Percentiles rank a stretch among this genome's conserved stretches.
These are phyloP conservation scores for Geranium incanum DNA, from an alignment of 441 rosid species.

Conservation along the genomic window DNA sequence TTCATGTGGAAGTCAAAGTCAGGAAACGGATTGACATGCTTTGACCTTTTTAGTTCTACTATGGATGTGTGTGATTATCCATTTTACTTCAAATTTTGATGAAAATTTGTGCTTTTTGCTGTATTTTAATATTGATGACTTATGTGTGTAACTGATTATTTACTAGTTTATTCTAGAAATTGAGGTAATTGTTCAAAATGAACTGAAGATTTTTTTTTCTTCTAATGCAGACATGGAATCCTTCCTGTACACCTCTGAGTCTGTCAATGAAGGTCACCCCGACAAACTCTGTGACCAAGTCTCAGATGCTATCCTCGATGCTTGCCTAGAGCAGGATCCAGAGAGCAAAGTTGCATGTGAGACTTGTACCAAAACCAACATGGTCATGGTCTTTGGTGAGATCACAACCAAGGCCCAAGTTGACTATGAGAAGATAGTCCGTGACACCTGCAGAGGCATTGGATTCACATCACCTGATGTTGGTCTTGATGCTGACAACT, in stretches of 20 bases:
- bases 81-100: too few species aligned
- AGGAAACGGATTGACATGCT: not conserved
- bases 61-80: not conserved
- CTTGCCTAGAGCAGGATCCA: conserved; percentile 14
- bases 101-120: too few species aligned
- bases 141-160: too few species aligned
- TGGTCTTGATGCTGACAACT: conserved; percentile 10
- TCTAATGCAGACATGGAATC: not conserved
- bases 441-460: conserved; percentile 10
- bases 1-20: not conserved
- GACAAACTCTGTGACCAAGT: conserved; percentile 19
- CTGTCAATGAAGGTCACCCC: conserved; percentile 16
- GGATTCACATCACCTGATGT: conserved; percentile 7
- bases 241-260: conserved; percentile 13
- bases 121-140: too few species aligned
- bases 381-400: conserved; percentile 12
- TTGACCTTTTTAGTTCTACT: not conserved
- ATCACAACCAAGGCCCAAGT: conserved; percentile 13
- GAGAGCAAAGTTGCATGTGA: conserved; percentile 11
- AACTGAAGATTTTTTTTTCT: not conserved
- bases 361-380: conserved; percentile 3
- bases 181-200: not conserved
- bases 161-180: too few species aligned
- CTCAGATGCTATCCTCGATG: conserved; percentile 15
- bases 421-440: conserved; percentile 9